Evolutionary conservation across 2,329 filamentous ascomycete genomes (phyloP).

Genomic region (Aureobasidium melanogenum): DNA sequence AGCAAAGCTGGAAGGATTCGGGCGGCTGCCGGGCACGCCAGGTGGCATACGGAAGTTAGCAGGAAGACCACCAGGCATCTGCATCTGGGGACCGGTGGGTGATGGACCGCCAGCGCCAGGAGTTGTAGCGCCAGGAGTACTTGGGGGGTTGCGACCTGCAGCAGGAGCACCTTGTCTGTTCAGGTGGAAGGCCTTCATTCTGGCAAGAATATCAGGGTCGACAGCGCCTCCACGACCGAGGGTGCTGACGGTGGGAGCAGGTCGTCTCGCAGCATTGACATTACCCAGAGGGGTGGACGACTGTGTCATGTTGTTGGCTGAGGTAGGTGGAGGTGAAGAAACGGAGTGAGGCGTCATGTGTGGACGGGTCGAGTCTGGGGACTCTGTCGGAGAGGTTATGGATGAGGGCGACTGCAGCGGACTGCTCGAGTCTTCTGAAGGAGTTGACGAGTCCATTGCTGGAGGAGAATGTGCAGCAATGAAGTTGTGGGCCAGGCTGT

Average conservation of each 20-base stretch:
- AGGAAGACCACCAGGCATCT: constrained; percentile 28
- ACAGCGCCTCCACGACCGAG: constrained; percentile 39
- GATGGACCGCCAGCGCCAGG: constrained; percentile 14
- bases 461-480: not conserved
- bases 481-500: not conserved
- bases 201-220: constrained; percentile 52
- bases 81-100: constrained; percentile 18
- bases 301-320: constrained; percentile 54
- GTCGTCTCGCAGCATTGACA: constrained; percentile 58
- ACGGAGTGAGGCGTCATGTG: constrained; percentile 48
- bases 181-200: constrained; percentile 61
- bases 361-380: not conserved
- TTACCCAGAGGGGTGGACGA: constrained; percentile 80
- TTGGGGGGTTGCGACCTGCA: constrained; percentile 26
- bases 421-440: constrained; percentile 3
- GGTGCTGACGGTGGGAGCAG: constrained; percentile 30
- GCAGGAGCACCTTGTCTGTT: constrained; percentile 48
- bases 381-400: not conserved
- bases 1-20: constrained; percentile 33
- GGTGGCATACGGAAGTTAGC: constrained; percentile 36
- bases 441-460: constrained; percentile 1
- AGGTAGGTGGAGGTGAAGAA: constrained; percentile 44
- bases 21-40: constrained; percentile 18
- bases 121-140: constrained; percentile 17
- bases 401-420: constrained; percentile 8